Evolutionary conservation across 139 green algal genomes (phyloP).

Genomic region (Pleodorina starrii): DNA sequence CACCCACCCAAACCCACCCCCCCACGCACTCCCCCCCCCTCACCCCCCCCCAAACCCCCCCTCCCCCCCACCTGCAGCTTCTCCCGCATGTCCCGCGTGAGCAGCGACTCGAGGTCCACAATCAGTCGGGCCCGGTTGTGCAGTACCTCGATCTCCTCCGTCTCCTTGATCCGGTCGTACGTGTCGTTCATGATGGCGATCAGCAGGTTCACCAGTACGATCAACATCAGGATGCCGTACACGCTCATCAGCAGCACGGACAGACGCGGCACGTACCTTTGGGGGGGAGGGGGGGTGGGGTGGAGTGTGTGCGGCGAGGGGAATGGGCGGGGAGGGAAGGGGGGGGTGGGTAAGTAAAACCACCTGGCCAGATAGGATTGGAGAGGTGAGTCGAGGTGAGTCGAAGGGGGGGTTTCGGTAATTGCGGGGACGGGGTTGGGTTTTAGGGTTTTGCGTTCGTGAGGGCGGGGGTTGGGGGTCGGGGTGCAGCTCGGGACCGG

Average conservation of each 20-base stretch:
- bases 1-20: no score
- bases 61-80: constrained; percentile 54
- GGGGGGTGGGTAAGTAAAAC: no score
- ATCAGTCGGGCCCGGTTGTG: constrained; percentile 48
- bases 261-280: constrained; percentile 33
- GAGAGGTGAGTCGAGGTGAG: no score
- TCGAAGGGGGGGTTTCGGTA: no score
- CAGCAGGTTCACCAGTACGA: constrained; percentile 48
- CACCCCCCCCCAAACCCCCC: no score
- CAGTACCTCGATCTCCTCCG: constrained; percentile 53
- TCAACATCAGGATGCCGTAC: constrained; percentile 54
- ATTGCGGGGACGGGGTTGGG: no score
- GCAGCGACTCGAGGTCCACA: constrained; percentile 46
- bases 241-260: constrained; percentile 32
- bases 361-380: no score
- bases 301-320: not conserved
- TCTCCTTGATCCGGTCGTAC: constrained; percentile 52
- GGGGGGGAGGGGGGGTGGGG: not conserved
- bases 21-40: no score
- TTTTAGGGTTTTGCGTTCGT: no score
- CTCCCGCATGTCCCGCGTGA: constrained; percentile 20
- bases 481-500: no score
- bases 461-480: no score
- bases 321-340: no score
- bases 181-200: constrained; percentile 53